These are phyloP conservation scores for Candida cerambycidarum DNA, from an alignment of 805 yeast genomes.

Conservation along the genomic window DNA sequence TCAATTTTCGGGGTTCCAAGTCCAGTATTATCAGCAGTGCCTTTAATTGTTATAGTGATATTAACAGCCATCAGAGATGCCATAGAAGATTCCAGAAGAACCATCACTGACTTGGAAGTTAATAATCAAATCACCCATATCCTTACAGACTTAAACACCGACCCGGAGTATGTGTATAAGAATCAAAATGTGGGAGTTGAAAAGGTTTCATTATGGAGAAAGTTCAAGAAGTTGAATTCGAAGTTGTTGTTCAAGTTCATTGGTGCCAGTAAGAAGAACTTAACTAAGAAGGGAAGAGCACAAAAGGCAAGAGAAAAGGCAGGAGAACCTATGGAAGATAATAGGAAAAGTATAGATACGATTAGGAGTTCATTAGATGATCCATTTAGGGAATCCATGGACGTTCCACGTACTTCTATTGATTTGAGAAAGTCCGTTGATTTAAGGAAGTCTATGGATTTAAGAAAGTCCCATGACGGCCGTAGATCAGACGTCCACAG, in stretches of 20 bases:
- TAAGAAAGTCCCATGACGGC: not conserved
- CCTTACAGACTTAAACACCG: slow-evolving; percentile 33
- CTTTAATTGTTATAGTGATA: slow-evolving; percentile 72
- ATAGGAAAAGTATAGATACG: slow-evolving; percentile 37
- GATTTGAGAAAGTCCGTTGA: slow-evolving; percentile 12
- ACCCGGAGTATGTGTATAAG: slow-evolving; percentile 25
- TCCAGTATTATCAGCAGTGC: slow-evolving; percentile 74
- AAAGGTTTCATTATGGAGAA: slow-evolving; percentile 66
- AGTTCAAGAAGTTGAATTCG: slow-evolving; percentile 55
- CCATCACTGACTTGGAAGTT: slow-evolving; percentile 67
- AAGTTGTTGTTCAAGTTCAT: slow-evolving; percentile 27
- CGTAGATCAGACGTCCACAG: slow-evolving; percentile 2
- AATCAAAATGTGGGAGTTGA: slow-evolving; percentile 67
- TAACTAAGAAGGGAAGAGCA: slow-evolving; percentile 38
- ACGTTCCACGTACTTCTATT: not conserved
- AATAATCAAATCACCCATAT: slow-evolving; percentile 74
- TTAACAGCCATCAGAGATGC: slow-evolving; percentile 81
- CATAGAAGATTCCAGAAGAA: slow-evolving; percentile 76
- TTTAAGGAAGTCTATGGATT: slow-evolving; percentile 10
- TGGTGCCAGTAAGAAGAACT: slow-evolving; percentile 26
- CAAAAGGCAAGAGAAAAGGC: slow-evolving; percentile 22
- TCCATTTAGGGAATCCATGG: slow-evolving; percentile 14
- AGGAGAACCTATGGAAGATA: slow-evolving; percentile 8
- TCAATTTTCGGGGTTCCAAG: slow-evolving; percentile 77
- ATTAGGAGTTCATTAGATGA: slow-evolving; percentile 14